Percentiles rank a stretch among this genome's conserved stretches.
phyloP scores from a whole-genome alignment of 495 filamentous ascomycete genomes.

The Parathielavia hyrcaniae region DNA sequence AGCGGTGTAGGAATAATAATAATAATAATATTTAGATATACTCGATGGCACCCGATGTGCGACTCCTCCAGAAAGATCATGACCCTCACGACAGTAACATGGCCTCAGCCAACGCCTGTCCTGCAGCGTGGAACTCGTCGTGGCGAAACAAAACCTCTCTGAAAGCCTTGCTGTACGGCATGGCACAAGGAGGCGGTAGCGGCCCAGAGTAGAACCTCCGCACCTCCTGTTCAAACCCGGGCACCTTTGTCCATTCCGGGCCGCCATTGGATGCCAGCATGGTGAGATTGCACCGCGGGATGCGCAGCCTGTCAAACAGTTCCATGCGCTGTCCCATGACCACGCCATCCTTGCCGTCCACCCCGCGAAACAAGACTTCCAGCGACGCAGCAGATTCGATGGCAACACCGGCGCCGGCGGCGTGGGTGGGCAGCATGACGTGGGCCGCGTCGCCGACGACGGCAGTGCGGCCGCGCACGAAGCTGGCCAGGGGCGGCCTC shows the following conservation, averaged over 20 bases:
- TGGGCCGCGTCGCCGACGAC: conserved; percentile 32
- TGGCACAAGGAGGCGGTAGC: conserved; percentile 18
- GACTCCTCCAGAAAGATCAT: no score
- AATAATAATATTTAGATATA: no score
- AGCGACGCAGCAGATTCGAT: conserved; percentile 28
- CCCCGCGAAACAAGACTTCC: conserved; percentile 25
- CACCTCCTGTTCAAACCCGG: conserved; percentile 28
- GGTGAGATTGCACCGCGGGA: conserved; percentile 31
- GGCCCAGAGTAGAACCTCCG: conserved; percentile 29
- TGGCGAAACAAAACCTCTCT: conserved; percentile 30
- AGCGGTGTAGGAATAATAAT: no score
- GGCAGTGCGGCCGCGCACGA: conserved; percentile 24
- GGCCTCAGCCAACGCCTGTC: conserved; percentile 13
- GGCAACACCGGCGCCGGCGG: conserved; percentile 25
- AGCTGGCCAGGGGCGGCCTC: conserved; percentile 20
- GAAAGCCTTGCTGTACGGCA: conserved; percentile 24
- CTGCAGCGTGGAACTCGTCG: conserved; percentile 23
- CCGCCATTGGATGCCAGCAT: conserved; percentile 32
- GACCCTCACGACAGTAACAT: no score
- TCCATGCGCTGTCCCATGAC: conserved; percentile 14
- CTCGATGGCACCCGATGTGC: no score
- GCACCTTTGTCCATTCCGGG: conserved; percentile 19
- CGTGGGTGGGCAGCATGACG: conserved; percentile 31
- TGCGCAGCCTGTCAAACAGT: conserved; percentile 26
- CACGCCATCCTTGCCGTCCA: conserved; percentile 7